Percentiles rank a stretch among this genome's conserved stretches.
phyloP scores from a whole-genome alignment of 1,284 basidiomycete species.

The Malassezia cuniculi region DNA sequence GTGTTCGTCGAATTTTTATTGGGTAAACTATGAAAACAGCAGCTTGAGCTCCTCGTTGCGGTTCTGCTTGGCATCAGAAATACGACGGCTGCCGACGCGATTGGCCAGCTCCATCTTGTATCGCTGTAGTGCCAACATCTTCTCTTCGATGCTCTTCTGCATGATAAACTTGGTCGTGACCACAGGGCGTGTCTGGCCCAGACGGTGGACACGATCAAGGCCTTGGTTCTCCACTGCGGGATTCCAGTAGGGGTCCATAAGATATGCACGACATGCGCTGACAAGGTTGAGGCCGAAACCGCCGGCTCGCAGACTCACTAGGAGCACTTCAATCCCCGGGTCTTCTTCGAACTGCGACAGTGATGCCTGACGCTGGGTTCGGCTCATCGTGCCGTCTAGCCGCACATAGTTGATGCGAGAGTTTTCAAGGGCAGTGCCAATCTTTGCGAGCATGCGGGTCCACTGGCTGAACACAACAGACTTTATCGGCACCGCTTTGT shows the following conservation, averaged over 20 bases:
- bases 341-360: conserved; percentile 30
- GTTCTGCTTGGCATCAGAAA: conserved; percentile 16
- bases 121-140: conserved; percentile 38
- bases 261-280: conserved; percentile 57
- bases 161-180: conserved; percentile 42
- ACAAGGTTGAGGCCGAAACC: conserved; percentile 58
- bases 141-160: conserved; percentile 40
- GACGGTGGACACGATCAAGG: conserved; percentile 37
- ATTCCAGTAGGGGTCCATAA: conserved; percentile 96
- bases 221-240: conserved; percentile 65
- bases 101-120: conserved; percentile 41
- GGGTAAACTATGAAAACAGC: conserved; percentile 17
- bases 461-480: conserved; percentile 49
- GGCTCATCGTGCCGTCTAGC: conserved; percentile 39
- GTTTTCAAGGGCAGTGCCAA: conserved; percentile 26
- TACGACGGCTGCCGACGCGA: conserved; percentile 24
- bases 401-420: conserved; percentile 29
- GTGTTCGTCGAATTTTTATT: conserved; percentile 1
- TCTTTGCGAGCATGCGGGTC: conserved; percentile 42
- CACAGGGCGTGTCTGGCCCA: conserved; percentile 36
- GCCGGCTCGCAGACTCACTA: conserved; percentile 43
- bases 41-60: conserved; percentile 30
- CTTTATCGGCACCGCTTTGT: conserved; percentile 32
- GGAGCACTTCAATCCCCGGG: conserved; percentile 31
- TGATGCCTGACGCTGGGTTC: conserved; percentile 23